Evolutionary conservation across 805 yeast genomes (phyloP).

Genomic region (Maudiozyma barnettii): DNA sequence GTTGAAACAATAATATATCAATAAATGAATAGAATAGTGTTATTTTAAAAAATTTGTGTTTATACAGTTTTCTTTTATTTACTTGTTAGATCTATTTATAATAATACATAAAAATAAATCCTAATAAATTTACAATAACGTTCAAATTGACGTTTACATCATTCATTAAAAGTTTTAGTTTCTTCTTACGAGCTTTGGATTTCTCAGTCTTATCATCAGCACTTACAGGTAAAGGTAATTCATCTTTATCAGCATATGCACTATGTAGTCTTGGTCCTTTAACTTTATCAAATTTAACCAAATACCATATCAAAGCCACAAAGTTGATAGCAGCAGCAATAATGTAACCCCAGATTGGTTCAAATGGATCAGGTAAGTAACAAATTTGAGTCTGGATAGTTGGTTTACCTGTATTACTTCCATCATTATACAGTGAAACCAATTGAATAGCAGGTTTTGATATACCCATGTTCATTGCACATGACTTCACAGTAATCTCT

Average conservation of each 20-base stretch:
- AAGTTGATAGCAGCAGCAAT: constrained; percentile 3
- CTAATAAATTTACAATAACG: constrained; percentile 5
- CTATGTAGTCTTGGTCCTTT: background rate
- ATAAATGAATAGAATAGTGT: background rate
- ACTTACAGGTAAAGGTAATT: constrained; percentile 19
- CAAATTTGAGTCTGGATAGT: constrained; percentile 39
- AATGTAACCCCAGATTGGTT: constrained; percentile 32
- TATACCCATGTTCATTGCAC: constrained; percentile 91
- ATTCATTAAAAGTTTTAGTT: background rate
- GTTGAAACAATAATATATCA: too few species aligned
- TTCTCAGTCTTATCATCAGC: constrained; percentile 4
- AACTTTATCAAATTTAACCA: background rate
- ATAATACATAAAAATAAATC: constrained; percentile 2
- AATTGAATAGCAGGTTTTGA: constrained; percentile 78
- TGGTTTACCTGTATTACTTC: constrained; percentile 6
- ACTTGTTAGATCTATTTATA: constrained; percentile 2
- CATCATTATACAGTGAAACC: constrained; percentile 51
- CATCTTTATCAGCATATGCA: background rate
- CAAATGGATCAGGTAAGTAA: constrained; percentile 47
- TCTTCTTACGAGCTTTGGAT: background rate
- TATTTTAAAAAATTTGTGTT: background rate
- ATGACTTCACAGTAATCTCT: constrained; percentile 82
- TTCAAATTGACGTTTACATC: constrained; percentile 1
- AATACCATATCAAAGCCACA: background rate
- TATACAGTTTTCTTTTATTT: background rate